phyloP scores from a whole-genome alignment of 2,329 filamentous ascomycete species.

The Pseudopithomyces chartarum region DNA sequence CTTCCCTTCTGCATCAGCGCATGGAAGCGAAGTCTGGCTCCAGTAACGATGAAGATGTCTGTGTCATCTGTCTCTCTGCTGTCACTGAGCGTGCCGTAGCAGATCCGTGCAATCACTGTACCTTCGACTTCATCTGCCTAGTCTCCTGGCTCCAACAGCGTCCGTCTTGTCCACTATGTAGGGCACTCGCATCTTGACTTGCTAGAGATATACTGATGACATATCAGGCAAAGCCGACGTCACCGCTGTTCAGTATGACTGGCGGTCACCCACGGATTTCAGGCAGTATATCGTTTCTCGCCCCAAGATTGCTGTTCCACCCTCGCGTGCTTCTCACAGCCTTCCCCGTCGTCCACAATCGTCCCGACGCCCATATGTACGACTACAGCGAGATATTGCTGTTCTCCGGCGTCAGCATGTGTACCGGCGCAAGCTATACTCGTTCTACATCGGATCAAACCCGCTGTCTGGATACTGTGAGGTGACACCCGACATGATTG shows the following conservation, averaged over 20 bases:
- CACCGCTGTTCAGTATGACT: slow-evolving; percentile 68
- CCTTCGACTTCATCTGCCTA: slow-evolving; percentile 86
- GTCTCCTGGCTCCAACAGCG: slow-evolving; percentile 78
- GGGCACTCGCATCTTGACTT: slow-evolving; percentile 6
- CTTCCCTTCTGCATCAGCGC: slow-evolving; percentile 19
- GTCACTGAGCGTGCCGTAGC: slow-evolving; percentile 75
- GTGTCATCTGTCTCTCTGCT: slow-evolving; percentile 84
- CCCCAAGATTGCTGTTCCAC: slow-evolving; percentile 17
- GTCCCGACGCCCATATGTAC: slow-evolving; percentile 25
- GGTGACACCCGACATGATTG: slow-evolving; percentile 70
- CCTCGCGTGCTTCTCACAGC: slow-evolving; percentile 15
- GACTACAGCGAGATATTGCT: slow-evolving; percentile 45
- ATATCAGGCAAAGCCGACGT: slow-evolving; percentile 57
- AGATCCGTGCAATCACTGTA: slow-evolving; percentile 76
- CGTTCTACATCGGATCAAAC: slow-evolving; percentile 82
- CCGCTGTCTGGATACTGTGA: slow-evolving; percentile 76
- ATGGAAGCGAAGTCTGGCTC: slow-evolving; percentile 29
- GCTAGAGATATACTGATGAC: neutral
- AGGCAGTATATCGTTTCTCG: slow-evolving; percentile 63
- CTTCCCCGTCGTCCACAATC: slow-evolving; percentile 22
- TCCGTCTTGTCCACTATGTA: slow-evolving; percentile 80
- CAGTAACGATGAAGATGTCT: slow-evolving; percentile 48
- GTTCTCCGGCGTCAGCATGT: slow-evolving; percentile 70
- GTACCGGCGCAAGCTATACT: slow-evolving; percentile 75
- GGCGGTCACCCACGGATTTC: slow-evolving; percentile 57